Percentiles rank a stretch among this genome's conserved stretches.
Evolutionary conservation across 768 basidiomycete species (phyloP).

Genomic region (Dioszegia hungarica): DNA sequence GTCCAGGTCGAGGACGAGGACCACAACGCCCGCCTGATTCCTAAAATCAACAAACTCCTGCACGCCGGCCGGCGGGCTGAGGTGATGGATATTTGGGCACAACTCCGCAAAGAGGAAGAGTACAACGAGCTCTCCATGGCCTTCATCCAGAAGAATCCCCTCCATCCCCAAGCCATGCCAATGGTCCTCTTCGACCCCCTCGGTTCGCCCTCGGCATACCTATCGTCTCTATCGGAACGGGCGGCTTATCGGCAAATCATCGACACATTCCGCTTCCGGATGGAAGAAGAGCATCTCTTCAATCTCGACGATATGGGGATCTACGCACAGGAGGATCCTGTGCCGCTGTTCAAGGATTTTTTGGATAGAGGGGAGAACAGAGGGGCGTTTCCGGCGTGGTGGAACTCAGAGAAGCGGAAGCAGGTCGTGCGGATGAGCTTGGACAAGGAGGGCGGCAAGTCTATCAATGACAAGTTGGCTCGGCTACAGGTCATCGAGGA

Average conservation of each 20-base stretch:
- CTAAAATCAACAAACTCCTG: too few species aligned
- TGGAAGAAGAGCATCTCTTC: conserved; percentile 1
- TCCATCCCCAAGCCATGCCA: too few species aligned
- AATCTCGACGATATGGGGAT: background rate
- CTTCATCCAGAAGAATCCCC: background rate
- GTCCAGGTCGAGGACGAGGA: too few species aligned
- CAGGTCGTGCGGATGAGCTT: background rate
- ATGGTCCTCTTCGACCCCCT: background rate
- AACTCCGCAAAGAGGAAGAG: too few species aligned
- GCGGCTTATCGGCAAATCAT: background rate
- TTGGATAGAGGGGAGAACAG: background rate
- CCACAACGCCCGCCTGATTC: too few species aligned
- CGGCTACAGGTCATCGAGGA: background rate
- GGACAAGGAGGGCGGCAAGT: background rate
- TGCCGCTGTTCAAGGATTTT: background rate
- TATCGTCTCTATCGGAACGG: background rate
- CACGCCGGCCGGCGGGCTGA: too few species aligned
- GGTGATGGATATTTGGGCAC: too few species aligned
- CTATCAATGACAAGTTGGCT: background rate
- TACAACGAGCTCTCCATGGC: too few species aligned
- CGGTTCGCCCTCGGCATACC: background rate
- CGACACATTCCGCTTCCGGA: background rate
- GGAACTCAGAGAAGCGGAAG: background rate
- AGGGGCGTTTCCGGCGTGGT: background rate
- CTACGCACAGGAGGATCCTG: background rate